Evolutionary conservation across 805 yeast species (phyloP).

Genomic region (Lipomyces starkeyi): DNA sequence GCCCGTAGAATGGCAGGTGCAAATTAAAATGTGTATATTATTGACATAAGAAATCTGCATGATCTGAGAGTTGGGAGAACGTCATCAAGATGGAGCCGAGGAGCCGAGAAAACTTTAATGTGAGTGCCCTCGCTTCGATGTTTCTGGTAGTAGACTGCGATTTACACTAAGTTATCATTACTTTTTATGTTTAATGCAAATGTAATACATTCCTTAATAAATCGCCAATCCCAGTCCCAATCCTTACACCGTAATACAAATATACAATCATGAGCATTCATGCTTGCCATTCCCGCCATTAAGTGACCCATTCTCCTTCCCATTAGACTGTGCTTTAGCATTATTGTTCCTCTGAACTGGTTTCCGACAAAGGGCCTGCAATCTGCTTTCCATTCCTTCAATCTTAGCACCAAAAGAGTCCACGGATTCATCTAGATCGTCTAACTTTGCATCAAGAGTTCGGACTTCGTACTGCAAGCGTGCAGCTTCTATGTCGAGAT

Average conservation of each 20-base stretch:
- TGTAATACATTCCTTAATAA: not conserved
- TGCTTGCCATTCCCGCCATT: not conserved
- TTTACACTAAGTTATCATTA: too few species aligned
- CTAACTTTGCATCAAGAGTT: conserved; percentile 61
- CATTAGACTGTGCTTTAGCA: not conserved
- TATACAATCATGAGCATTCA: not conserved
- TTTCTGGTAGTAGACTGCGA: not conserved
- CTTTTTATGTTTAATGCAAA: not conserved
- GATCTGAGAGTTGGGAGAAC: not conserved
- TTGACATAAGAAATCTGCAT: not conserved
- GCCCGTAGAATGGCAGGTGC: not conserved
- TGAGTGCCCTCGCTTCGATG: not conserved
- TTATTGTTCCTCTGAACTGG: not conserved
- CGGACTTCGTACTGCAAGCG: conserved; percentile 70
- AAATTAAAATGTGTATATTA: not conserved
- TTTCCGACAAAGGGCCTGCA: conserved; percentile 12
- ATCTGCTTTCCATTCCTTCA: conserved; percentile 45
- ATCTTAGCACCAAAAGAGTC: conserved; percentile 52
- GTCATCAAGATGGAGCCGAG: not conserved
- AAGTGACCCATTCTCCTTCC: not conserved
- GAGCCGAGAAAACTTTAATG: not conserved
- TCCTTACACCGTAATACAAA: not conserved
- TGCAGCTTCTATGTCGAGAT: conserved; percentile 62
- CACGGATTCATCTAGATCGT: conserved; percentile 70
- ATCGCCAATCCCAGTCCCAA: not conserved